These are phyloP conservation scores for Annulohypoxylon moriforme DNA, from an alignment of 495 filamentous ascomycete species.

Conservation along the genomic window DNA sequence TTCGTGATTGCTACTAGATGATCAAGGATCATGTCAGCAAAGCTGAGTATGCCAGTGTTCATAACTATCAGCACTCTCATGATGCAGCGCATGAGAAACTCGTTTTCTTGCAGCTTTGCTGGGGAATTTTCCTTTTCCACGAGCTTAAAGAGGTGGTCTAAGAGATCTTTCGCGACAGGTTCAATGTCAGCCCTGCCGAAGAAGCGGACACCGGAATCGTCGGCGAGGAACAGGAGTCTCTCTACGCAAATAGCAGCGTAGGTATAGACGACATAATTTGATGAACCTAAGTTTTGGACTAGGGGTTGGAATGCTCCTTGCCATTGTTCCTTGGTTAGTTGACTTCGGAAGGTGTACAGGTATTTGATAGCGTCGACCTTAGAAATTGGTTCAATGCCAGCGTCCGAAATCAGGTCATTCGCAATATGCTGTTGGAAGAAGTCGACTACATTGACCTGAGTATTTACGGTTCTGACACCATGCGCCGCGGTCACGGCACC, in stretches of 20 bases:
- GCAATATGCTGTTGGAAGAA: conserved; percentile 94
- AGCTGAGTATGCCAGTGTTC: conserved; percentile 76
- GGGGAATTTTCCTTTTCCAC: conserved; percentile 83
- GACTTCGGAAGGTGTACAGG: conserved; percentile 93
- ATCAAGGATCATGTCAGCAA: conserved; percentile 76
- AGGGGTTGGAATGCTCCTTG: conserved; percentile 86
- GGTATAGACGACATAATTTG: conserved; percentile 94
- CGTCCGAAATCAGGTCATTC: conserved; percentile 75
- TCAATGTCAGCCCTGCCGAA: conserved; percentile 78
- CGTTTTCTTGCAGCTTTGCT: conserved; percentile 97
- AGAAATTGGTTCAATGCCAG: conserved; percentile 79
- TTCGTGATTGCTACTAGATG: conserved; percentile 87
- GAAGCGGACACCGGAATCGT: conserved; percentile 76
- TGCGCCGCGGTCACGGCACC: conserved; percentile 84
- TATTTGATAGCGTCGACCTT: conserved; percentile 99
- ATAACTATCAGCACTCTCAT: conserved; percentile 97
- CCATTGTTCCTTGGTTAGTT: conserved; percentile 87
- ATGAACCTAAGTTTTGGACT: conserved; percentile 85
- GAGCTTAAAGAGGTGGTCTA: conserved; percentile 91
- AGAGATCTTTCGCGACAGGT: conserved; percentile 82
- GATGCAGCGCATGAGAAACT: conserved; percentile 97
- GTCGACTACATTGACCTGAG: conserved; percentile 82
- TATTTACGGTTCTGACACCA: conserved; percentile 90
- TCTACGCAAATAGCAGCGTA: conserved; percentile 97
- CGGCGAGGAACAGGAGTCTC: conserved; percentile 82